phyloP scores from a whole-genome alignment of 2,329 filamentous ascomycete genomes.

The Exophiala spinifera region DNA sequence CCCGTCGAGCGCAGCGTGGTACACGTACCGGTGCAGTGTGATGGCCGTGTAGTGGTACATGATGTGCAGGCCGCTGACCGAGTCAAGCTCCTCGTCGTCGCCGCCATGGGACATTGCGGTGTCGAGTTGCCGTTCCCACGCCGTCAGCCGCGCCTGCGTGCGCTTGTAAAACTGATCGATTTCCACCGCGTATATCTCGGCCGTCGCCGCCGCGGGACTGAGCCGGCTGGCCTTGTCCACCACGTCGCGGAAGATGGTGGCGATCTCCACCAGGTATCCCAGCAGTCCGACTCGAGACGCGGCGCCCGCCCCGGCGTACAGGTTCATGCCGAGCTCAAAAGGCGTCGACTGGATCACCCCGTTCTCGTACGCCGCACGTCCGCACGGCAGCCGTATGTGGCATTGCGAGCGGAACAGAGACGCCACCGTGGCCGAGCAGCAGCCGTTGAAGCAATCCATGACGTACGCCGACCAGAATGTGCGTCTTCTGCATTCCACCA shows the following conservation, averaged over 20 bases:
- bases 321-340: conserved; percentile 23
- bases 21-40: conserved; percentile 24
- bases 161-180: conserved; percentile 7
- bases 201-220: neutral
- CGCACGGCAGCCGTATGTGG: conserved; percentile 64
- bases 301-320: neutral
- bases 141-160: conserved; percentile 1
- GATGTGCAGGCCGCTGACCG: conserved; percentile 17
- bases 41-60: conserved; percentile 26
- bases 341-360: conserved; percentile 58
- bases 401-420: conserved; percentile 63
- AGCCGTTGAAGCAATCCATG: conserved; percentile 64
- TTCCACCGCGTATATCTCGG: conserved; percentile 1
- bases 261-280: conserved; percentile 24
- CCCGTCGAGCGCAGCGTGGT: conserved; percentile 11
- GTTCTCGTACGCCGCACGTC: conserved; percentile 60
- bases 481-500: conserved; percentile 65
- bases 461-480: conserved; percentile 71
- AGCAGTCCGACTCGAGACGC: conserved; percentile 15
- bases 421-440: conserved; percentile 53
- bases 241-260: conserved; percentile 25
- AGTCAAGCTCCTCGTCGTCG: conserved; percentile 4
- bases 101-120: conserved; percentile 1
- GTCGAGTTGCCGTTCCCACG: conserved; percentile 10
- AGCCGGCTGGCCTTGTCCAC: conserved; percentile 7